Percentiles rank a stretch among this genome's conserved stretches.
Evolutionary conservation across 2,329 filamentous ascomycete genomes (phyloP).

Genomic region (Fusarium sp.): DNA sequence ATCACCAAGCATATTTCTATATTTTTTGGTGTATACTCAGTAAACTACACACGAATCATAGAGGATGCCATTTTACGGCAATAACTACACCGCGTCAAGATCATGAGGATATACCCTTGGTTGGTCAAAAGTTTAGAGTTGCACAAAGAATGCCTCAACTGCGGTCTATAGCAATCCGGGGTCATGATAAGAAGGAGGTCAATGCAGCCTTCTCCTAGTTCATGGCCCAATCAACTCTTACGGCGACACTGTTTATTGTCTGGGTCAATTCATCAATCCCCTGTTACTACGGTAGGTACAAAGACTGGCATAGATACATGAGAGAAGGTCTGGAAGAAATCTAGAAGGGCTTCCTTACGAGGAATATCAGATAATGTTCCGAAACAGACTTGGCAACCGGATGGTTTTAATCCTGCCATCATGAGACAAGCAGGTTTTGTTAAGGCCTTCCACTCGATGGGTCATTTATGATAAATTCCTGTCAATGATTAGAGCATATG

Average conservation of each 20-base stretch:
- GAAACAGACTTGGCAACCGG: neutral
- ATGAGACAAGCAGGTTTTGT: slow-evolving; percentile 1
- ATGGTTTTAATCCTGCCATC: neutral
- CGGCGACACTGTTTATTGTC: slow-evolving; percentile 15
- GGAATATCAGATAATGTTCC: neutral
- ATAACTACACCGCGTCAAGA: neutral
- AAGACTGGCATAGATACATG: neutral
- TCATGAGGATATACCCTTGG: neutral
- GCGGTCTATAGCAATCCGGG: neutral
- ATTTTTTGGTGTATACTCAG: neutral
- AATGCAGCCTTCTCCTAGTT: neutral
- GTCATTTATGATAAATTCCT: slow-evolving; percentile 11
- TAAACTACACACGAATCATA: neutral
- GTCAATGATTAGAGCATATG: slow-evolving; percentile 5
- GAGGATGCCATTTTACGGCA: neutral
- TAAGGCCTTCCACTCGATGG: neutral
- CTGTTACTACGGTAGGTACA: neutral
- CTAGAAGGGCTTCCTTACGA: neutral
- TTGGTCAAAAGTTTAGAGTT: neutral
- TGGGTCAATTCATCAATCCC: neutral
- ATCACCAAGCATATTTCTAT: neutral
- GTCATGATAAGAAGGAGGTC: neutral
- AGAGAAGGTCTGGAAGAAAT: neutral
- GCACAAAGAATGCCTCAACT: neutral
- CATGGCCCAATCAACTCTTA: slow-evolving; percentile 3